Base-by-base conservation (phyloP, 805 yeast genomes). In the Wickerhamiella musiphila region DNA sequence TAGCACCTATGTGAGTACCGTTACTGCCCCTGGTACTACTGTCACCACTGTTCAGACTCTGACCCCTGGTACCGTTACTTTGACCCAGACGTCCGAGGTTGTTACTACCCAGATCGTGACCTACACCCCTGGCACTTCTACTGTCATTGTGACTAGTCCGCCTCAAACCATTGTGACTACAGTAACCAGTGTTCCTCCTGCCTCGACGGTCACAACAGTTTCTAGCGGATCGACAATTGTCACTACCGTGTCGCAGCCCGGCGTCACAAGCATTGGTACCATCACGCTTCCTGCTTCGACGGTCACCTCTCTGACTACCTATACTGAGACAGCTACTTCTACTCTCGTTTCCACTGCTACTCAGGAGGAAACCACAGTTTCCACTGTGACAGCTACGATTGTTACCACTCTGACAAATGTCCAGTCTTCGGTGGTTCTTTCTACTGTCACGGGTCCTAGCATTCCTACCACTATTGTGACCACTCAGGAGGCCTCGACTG, bases 1-100 rank as follows among this genome's bases (percentile, higher is more conserved):
- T 4, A 28, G 26, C 8, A 33, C 36, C 11, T 14, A 25, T 5
- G 20, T 19, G 12, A 19, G 19, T 3, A 33, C 36, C 7, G n/a
- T 24, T 11, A 33, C 36, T 4, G 21, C 29, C 7, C 33, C 36
- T 14, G 36, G 29, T 10, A 25, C 34, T 3, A 31, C 34, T 5
- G 18, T 13, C 21, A 21, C 29, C 3, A 4, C 23, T 5, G 6
- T 26, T 11, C 15, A 26, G 8, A 26, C 27, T 12, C n/a, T 26
- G 18, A 27, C 27, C 6, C 22, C 26, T 4, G 31, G 26, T 6
- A 19, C 30, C 10, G 11, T 17, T n/a, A 28, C 30, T n/a, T 23
- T 23, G 2, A 17, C 22, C 18, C 7, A 10, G 12, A 31, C 33
- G 11, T 16, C 28, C 8, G 24, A 9, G 7, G 15, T 24, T 3